Evolutionary conservation across 2,329 filamentous ascomycete genomes (phyloP), one percentile per base, ranked within the genome.

Genomic region (Simplicillium sp.): DNA sequence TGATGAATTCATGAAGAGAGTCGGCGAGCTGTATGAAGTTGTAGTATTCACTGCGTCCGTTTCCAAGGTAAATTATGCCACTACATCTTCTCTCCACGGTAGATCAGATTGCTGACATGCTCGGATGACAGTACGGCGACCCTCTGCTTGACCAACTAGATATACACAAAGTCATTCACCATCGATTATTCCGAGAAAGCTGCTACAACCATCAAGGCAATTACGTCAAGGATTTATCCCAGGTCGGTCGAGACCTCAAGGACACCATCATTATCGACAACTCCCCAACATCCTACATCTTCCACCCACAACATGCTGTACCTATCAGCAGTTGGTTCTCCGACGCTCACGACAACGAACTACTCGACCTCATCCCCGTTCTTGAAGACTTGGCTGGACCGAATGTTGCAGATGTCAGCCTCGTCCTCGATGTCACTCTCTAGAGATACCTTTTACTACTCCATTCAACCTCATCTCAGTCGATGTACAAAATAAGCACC

Each of bases 271-370:
- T 98, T 61, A 98, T 98, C 57, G 92, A 98, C 70, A 98, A 98
- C 66, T 97, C 92, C 36, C 92, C 92, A 3, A 98, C 92, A 4
- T 97, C 90, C 11, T 98, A 98, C 70, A 97, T 98, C 55, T 98
- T 98, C 75, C 92, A 98, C 60, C 92, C 92, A 17, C 90, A 98
- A 68, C 92, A 98, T 62, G 92, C 92, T 46, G 90, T 98, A 38
- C 92, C 92, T 18, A 98, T 98, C 68, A 96, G 89, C 76, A 97
- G 90, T 73, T 98, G 92, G 92, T 98, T 98, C 69, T 96, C 89
- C 50, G 92, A 98, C 66, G 92, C 92, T 46, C 92, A 98, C 65
- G 92, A 98, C 69, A 98, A 98, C 66, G 92, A 98, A 73, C 75
- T 98, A 47, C 74, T 98, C 56, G 92, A 98, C 61, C 72, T 98